Evolutionary conservation across 345 rosid genomes (phyloP).

Genomic region (Camelina laxa): DNA sequence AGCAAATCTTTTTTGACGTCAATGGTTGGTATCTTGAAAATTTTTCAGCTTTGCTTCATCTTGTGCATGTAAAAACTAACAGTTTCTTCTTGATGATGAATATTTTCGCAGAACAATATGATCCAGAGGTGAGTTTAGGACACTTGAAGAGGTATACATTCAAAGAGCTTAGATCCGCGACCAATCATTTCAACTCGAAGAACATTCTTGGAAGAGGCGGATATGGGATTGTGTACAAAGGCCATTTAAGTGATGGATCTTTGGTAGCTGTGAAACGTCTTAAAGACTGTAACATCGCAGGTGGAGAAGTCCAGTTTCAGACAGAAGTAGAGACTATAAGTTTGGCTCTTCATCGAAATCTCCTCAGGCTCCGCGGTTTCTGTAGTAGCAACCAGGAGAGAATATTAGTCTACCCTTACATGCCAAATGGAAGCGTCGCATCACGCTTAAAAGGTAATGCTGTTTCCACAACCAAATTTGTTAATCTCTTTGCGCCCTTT

Average conservation of each 20-base stretch:
- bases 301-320: constrained; percentile 97
- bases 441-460: constrained; percentile 84
- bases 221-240: constrained; percentile 94
- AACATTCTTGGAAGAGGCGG: constrained; percentile 95
- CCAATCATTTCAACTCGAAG: constrained; percentile 82
- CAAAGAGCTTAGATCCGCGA: constrained; percentile 91
- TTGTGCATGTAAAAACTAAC: neutral
- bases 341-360: constrained; percentile 95
- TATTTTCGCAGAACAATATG: constrained; percentile 81
- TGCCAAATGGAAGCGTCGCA: constrained; percentile 96
- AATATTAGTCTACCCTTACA: constrained; percentile 92
- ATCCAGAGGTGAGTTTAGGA: constrained; percentile 85
- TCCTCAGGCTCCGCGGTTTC: constrained; percentile 93
- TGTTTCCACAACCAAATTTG: neutral
- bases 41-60: neutral
- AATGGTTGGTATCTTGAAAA: constrained; percentile 62
- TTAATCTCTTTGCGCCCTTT: neutral
- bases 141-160: constrained; percentile 84
- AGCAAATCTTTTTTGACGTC: constrained; percentile 96
- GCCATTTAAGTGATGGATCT: constrained; percentile 72
- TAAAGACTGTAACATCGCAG: constrained; percentile 83
- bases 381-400: constrained; percentile 91
- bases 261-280: constrained; percentile 97
- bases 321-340: constrained; percentile 97
- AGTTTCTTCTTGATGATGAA: neutral